Conservation (phyloP, 768 basidiomycete species). For the Hortiboletus flavorubellus region DNA sequence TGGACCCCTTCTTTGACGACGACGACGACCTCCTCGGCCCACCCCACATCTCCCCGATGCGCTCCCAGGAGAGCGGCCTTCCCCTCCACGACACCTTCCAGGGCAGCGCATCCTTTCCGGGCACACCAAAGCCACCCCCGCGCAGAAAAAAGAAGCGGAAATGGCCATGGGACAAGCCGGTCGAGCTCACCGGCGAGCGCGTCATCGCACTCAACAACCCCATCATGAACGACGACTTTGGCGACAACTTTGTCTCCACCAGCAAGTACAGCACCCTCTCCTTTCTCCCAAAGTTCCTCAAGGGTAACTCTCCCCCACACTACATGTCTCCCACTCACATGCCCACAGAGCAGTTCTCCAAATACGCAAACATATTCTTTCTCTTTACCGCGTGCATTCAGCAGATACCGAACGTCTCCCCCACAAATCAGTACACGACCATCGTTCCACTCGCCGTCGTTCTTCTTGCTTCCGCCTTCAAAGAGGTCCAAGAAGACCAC, state of each 20-base stretch:
- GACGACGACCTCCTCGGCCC: constrained; percentile 51
- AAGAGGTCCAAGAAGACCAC: constrained; percentile 93
- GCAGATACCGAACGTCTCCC: constrained; percentile 97
- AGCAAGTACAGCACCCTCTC: constrained; percentile 90
- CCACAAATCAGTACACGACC: constrained; percentile 93
- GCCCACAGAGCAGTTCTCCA: constrained; percentile 87
- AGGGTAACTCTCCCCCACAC: constrained; percentile 52
- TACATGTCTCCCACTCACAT: constrained; percentile 2
- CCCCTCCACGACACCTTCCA: constrained; percentile 56
- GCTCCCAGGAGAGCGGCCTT: constrained; percentile 46
- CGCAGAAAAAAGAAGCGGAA: constrained; percentile 47
- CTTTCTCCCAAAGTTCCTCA: constrained; percentile 91
- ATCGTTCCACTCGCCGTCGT: constrained; percentile 88
- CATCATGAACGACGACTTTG: constrained; percentile 59
- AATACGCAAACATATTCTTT: constrained; percentile 99
- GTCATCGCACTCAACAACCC: constrained; percentile 81
- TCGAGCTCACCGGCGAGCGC: constrained; percentile 67
- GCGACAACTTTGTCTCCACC: constrained; percentile 85
- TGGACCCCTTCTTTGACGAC: constrained; percentile 81
- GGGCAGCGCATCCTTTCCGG: constrained; percentile 41
- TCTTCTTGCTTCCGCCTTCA: constrained; percentile 89
- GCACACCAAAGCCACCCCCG: constrained; percentile 18
- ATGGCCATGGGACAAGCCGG: constrained; percentile 82
- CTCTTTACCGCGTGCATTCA: constrained; percentile 96
- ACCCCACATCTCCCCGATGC: constrained; percentile 29